Conservation (phyloP, 2,329 filamentous ascomycete genomes). For the Plenodomus biglobosus region DNA sequence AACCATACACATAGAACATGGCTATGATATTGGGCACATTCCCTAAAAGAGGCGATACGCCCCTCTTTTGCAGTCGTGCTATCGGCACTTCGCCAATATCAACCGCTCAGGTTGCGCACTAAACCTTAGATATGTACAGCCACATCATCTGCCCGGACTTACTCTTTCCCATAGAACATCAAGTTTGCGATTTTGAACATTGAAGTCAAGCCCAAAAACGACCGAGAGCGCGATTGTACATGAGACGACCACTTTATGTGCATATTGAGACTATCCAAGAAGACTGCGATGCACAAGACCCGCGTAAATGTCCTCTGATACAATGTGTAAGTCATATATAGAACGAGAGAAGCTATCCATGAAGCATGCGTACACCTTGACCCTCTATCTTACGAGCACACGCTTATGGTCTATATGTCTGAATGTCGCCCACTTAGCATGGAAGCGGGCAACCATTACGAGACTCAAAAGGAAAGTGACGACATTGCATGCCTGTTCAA, state of each 20-base stretch:
- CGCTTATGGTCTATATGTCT: background rate
- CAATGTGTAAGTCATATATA: background rate
- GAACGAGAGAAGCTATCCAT: background rate
- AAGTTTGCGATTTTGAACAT: background rate
- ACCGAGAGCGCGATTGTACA: background rate
- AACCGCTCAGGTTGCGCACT: too few species aligned
- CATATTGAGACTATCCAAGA: background rate
- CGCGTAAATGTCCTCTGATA: slow-evolving; percentile 3
- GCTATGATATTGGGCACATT: too few species aligned
- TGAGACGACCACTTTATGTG: background rate
- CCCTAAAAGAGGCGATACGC: too few species aligned
- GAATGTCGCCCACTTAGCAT: background rate
- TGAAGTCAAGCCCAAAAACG: background rate
- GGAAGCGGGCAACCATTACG: background rate
- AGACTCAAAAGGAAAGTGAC: background rate
- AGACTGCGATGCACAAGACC: slow-evolving; percentile 1
- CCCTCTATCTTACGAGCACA: background rate
- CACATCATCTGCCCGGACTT: background rate
- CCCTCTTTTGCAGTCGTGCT: too few species aligned
- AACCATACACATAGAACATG: too few species aligned
- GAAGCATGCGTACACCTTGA: background rate
- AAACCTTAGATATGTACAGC: background rate
- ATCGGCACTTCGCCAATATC: too few species aligned
- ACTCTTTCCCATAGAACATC: background rate
- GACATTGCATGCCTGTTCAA: background rate